Percentiles rank a stretch among this genome's conserved stretches.
These are phyloP conservation scores for Aspergillus quadrilineatus DNA, from an alignment of 2,329 filamentous ascomycete species.

Conservation along the genomic window DNA sequence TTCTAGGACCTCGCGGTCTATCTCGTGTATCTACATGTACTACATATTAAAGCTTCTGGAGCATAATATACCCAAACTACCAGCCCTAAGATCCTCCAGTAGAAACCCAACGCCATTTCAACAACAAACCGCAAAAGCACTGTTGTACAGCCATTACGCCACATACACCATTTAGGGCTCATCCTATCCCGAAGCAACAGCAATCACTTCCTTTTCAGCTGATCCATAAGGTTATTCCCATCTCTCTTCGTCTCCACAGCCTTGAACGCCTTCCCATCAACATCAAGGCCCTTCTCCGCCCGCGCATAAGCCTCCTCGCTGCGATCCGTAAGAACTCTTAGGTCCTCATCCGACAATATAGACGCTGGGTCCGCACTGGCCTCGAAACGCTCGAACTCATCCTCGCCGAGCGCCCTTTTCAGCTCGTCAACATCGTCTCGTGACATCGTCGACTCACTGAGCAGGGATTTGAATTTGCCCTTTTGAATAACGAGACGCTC, in stretches of 20 bases:
- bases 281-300: slow-evolving; percentile 75
- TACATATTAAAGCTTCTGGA: not conserved
- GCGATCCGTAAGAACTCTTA: slow-evolving; percentile 76
- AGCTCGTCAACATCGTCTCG: slow-evolving; percentile 60
- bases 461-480: slow-evolving; percentile 72
- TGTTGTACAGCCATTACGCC: not conserved
- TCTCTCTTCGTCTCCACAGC: slow-evolving; percentile 76
- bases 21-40: not conserved
- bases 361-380: slow-evolving; percentile 55
- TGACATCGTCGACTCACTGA: slow-evolving; percentile 51
- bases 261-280: slow-evolving; percentile 57
- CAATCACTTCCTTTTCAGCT: slow-evolving; percentile 20
- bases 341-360: slow-evolving; percentile 71
- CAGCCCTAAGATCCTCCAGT: not conserved
- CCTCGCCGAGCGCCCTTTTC: slow-evolving; percentile 63
- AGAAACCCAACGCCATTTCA: not conserved
- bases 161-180: not conserved
- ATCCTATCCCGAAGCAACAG: not conserved
- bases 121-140: not conserved
- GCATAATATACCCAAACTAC: not conserved
- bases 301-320: slow-evolving; percentile 65
- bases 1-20: no score
- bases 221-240: slow-evolving; percentile 34
- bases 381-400: slow-evolving; percentile 69
- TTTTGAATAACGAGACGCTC: slow-evolving; percentile 97